Evolutionary conservation across 768 basidiomycete genomes (phyloP).

Genomic region (Termitomyces titanicus): DNA sequence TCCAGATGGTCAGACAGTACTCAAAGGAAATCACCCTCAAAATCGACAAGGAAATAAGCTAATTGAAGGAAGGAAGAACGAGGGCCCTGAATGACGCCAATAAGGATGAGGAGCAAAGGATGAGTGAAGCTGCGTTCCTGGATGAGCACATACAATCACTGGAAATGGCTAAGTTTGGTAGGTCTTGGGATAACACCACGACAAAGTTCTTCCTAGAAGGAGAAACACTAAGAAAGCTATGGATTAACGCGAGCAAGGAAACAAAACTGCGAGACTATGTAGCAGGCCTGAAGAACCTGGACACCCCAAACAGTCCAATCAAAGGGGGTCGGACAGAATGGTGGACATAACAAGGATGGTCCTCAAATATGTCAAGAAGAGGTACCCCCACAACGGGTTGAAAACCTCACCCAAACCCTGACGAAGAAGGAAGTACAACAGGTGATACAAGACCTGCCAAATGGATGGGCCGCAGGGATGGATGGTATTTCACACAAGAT

Average conservation of each 20-base stretch:
- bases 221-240: slow-evolving; percentile 19
- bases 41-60: background rate
- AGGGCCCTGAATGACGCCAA: background rate
- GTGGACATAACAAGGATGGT: too few species aligned
- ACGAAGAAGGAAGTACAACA: slow-evolving; percentile 9
- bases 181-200: background rate
- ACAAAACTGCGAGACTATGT: slow-evolving; percentile 15
- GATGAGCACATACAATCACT: slow-evolving; percentile 1
- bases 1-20: background rate
- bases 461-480: slow-evolving; percentile 18
- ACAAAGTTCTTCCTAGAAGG: slow-evolving; percentile 11
- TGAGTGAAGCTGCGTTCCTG: background rate
- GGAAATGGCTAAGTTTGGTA: background rate
- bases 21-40: background rate
- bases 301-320: background rate
- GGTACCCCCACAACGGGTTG: background rate
- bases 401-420: background rate
- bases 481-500: slow-evolving; percentile 25
- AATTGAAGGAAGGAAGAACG: background rate
- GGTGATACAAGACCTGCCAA: slow-evolving; percentile 13
- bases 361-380: background rate
- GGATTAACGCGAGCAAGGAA: slow-evolving; percentile 7
- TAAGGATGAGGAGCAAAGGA: background rate
- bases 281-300: background rate
- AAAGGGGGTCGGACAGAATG: too few species aligned